Evolutionary conservation across 2,329 filamentous ascomycete species (phyloP), one percentile per base, ranked within the genome.

Genomic region (Didymella pomorum): DNA sequence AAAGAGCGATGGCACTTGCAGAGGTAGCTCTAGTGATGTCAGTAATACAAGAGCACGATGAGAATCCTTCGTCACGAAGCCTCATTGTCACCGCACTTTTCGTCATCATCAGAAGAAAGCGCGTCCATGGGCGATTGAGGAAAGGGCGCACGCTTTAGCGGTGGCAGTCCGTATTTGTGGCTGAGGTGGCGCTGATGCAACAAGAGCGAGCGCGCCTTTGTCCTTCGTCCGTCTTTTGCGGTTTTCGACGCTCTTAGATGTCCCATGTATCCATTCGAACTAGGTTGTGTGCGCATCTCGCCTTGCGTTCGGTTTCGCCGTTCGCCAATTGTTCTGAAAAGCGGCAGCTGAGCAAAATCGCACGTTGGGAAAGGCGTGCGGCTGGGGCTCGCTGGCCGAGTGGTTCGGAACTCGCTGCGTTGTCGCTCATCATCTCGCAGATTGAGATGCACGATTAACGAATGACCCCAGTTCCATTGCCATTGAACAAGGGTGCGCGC

Each of bases 331-430:
- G 5, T 14, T n/a, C 18, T 7, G 18, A 39, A 11, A 20, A 7
- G 10, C 35, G n/a, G 35, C 35, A 2, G 35, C 35, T 26, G 21
- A 11, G 41, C 21, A 25, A 9, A 26, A 11, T 26, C 33, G 35
- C 42, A 35, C 29, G 42, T 8, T 16, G 41, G 18, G 41, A 25
- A 18, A 33, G 14, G 23, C 10, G 37, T 49, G 37, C 37, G 35
- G 44, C 44, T 35, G 26, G 41, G 12, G 43, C 43, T 52, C n/a
- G 44, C 37, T 37, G 23, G 49, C 44, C 49, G 8, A 52, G 5
- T 48, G 43, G 49, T 39, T 39, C 44, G 55, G 37, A 39, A 9
- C 20, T 10, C 26, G 37, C 50, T 50, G 49, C 44, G 49, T 23
- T 41, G 49, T 41, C 18, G 44, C 37, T 49, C 23, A 48, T 45